Base-by-base conservation (phyloP, 495 filamentous ascomycete genomes). In the Bryoglossum gracile region DNA sequence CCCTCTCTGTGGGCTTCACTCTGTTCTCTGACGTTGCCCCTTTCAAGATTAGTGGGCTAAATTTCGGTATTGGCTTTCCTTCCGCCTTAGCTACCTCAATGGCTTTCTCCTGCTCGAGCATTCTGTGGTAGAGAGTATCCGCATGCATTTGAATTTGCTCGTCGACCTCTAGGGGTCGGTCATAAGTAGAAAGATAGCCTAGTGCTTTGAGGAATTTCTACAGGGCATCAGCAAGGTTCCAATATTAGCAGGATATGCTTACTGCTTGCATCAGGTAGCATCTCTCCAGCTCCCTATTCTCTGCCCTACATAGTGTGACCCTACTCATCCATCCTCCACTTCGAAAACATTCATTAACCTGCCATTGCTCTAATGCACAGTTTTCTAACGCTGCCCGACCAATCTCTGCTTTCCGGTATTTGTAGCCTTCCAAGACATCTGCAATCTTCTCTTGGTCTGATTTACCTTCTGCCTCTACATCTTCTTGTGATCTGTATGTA, bases 111-210 rank as follows among this genome's bases (percentile, higher is more conserved):
- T 89, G 88, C 40, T 75, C 72, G 16, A 91, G 65, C 83, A 95
- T 85, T 52, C 81, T 75, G 53, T 92, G 88, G 62, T 89, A 96
- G 25, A 96, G 71, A 45, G 75, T 80, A 66, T 96, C 89, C 42
- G 88, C 90, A 65, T 94, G 88, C 85, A 98, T 86, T 68, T 98
- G 92, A 51, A 98, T 94, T 46, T 78, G 71, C 68, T 97, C 92
- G 55, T 94, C 86, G 42, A 82, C 74, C 36, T 83, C 83, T 4
- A 70, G 55, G 28, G 78, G 70, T n/a, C 80, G 75, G 11, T 82
- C 70, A 51, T 76, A 72, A 30, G 72, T 73, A 0, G 77, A 75
- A 53, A 94, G 73, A 63, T 95, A 98, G n/a, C 92, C 92, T 23
- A 98, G 67, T 8, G 89, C 87, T 63, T 89, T 87, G 30, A 98